phyloP scores from a whole-genome alignment of 768 basidiomycete genomes.

The Rhodosporidiobolus sp. region DNA sequence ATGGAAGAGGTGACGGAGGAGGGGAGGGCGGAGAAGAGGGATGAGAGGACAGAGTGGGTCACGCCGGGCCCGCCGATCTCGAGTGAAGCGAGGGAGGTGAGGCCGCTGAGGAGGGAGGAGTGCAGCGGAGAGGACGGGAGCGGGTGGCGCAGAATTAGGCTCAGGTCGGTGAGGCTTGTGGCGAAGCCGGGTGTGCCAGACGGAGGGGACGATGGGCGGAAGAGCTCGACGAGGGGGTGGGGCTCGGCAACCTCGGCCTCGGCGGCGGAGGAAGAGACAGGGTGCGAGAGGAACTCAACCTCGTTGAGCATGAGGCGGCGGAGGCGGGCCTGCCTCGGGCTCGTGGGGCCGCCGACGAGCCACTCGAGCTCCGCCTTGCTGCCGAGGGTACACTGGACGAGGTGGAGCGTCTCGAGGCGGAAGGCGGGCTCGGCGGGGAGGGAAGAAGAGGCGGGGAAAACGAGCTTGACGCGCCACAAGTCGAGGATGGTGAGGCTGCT shows the following conservation, averaged over 20 bases:
- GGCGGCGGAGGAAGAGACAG: not conserved
- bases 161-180: not conserved
- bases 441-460: not conserved
- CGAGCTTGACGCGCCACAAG: slow-evolving; percentile 21
- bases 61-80: slow-evolving; percentile 10
- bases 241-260: no score
- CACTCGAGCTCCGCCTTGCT: slow-evolving; percentile 1
- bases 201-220: not conserved
- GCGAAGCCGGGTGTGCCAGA: not conserved
- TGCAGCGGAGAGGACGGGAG: not conserved
- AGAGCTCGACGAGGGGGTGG: not conserved
- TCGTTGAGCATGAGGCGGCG: not conserved
- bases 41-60: not conserved
- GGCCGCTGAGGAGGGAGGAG: not conserved
- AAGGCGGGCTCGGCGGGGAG: not conserved
- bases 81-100: not conserved
- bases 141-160: not conserved
- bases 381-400: not conserved
- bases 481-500: slow-evolving; percentile 14
- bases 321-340: not conserved
- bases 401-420: not conserved
- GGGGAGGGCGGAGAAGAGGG: not conserved
- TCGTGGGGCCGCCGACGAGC: not conserved
- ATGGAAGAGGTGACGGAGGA: no score
- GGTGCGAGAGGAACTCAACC: not conserved